Percentiles rank a stretch among this genome's conserved stretches.
Conservation (phyloP, 768 basidiomycete species). For the Russula emetica region DNA sequence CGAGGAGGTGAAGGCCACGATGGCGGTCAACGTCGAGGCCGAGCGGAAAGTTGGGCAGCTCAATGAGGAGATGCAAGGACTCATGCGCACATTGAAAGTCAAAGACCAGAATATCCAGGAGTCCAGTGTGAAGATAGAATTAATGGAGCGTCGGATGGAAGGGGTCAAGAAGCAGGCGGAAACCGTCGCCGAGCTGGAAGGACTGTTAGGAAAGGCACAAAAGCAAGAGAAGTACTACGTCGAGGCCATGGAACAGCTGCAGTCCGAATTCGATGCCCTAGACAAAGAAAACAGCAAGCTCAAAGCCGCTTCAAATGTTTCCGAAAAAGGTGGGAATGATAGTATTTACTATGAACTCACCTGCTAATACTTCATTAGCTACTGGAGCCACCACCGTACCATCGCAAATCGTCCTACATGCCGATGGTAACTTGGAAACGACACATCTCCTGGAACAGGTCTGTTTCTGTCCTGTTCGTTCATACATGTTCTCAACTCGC, state of each 20-base stretch:
- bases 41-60: conserved; percentile 83
- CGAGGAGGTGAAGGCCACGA: conserved; percentile 73
- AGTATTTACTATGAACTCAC: neutral
- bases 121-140: conserved; percentile 83
- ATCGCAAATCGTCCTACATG: conserved; percentile 57
- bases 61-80: conserved; percentile 85
- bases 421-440: conserved; percentile 82
- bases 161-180: conserved; percentile 88
- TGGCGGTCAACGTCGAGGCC: conserved; percentile 86
- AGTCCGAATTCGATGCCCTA: conserved; percentile 78
- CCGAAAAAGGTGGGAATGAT: conserved; percentile 57
- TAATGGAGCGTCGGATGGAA: conserved; percentile 92
- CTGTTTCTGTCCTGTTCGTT: conserved; percentile 19
- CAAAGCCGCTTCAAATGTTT: conserved; percentile 59
- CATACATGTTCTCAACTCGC: conserved; percentile 21
- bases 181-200: conserved; percentile 73
- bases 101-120: conserved; percentile 92
- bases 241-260: conserved; percentile 90
- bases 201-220: conserved; percentile 69
- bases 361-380: conserved; percentile 28
- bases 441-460: conserved; percentile 88
- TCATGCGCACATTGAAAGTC: conserved; percentile 77
- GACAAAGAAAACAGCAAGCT: conserved; percentile 87
- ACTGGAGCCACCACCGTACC: conserved; percentile 47
- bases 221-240: conserved; percentile 89